Conservation (phyloP, 345 rosid genomes). For the Excoecaria cochinchinensis region DNA sequence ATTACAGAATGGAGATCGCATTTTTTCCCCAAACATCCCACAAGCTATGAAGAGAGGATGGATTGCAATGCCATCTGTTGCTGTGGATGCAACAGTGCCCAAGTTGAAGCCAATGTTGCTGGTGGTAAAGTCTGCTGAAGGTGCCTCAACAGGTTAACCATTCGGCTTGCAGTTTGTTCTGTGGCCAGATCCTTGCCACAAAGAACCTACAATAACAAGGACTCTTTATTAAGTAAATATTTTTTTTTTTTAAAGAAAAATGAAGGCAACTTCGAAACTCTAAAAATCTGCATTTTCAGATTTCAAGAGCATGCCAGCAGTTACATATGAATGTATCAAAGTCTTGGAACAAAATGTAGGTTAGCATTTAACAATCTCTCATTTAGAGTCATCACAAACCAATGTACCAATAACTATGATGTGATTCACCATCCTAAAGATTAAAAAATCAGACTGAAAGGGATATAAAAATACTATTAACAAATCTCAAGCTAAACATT, state of each 20-base stretch:
- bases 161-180: constrained; percentile 74
- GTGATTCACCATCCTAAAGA: no score
- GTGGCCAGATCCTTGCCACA: constrained; percentile 94
- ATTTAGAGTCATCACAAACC: no score
- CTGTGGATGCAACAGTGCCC: constrained; percentile 91
- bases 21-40: constrained; percentile 7
- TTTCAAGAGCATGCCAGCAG: background rate
- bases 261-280: background rate
- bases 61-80: constrained; percentile 92
- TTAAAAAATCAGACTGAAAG: no score
- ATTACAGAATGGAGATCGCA: constrained; percentile 27
- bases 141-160: constrained; percentile 81
- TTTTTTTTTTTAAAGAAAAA: no score
- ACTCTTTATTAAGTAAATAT: background rate
- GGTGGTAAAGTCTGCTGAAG: constrained; percentile 95
- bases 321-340: background rate
- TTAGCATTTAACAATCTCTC: no score
- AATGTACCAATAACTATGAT: no score
- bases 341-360: no score
- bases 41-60: constrained; percentile 67
- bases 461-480: no score
- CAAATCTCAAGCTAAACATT: no score
- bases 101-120: constrained; percentile 79
- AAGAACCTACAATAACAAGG: constrained; percentile 54
- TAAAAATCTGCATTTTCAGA: background rate